Base-by-base conservation (phyloP, 805 yeast species). In the Saturnispora ahearnii region DNA sequence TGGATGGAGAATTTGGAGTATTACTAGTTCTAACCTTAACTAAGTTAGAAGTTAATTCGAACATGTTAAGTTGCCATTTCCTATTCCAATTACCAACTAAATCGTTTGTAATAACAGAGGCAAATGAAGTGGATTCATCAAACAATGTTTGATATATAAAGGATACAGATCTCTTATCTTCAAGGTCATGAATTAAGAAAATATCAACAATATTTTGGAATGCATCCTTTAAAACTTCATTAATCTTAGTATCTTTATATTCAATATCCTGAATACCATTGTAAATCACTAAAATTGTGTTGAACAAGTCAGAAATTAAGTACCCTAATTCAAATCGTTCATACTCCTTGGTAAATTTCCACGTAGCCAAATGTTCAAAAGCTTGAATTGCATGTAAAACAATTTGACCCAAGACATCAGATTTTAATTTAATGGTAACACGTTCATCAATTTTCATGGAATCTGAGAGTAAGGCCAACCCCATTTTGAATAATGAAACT, bases 281-380 rank as follows among this genome's bases (percentile, higher is more conserved):
- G 3, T 78, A 73, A 11, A 77, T 65, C 22, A 67, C 65, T 41
- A 87, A 60, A 2, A 85, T 72, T 34, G 73, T 74, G 10, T 74
- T 66, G 59, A 87, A 84, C 2, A 80, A 68, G 24, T 71, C 72
- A 12, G 82, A 67, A 5, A 81, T 71, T 46, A 71, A 65, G 5
- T 73, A 67, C 0, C 90, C 88, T 41, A 88, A 69, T 55, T 79
- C 75, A 55, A 78, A 70, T 53, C 81, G 78, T 59, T 88, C 86
- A 43, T 69, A 63, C 1, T 77, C 67, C 10, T 73, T 62, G 30
- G 70, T 67, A 62, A 79, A 89, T 54, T 79, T 76, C 85, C 95
- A 87, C 59, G 74, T 78, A 3, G 74, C 66, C 56, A 82, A 85
- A 55, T 86, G 80, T 58, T 88, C 96, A 65, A 81, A 87, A 0